Evolutionary conservation across 2,329 filamentous ascomycete species (phyloP), one percentile per base, ranked within the genome.

Genomic region (Diaporthe velutina): DNA sequence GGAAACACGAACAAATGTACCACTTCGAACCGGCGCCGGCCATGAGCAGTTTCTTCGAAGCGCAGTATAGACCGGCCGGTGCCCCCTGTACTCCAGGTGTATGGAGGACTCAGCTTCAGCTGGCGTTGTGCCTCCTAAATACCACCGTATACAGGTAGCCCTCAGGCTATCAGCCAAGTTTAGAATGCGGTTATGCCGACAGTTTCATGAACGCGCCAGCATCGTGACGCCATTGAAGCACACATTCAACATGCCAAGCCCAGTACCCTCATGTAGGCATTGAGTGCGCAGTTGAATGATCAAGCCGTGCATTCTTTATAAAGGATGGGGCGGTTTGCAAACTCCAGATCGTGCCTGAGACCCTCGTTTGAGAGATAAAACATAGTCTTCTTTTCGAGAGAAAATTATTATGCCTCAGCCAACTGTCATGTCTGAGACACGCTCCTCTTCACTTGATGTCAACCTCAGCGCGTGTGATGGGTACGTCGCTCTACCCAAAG

Each of bases 371-470:
- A 15, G 28, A n/a, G 25, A 10, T 25, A 28, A 35, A 17, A 25
- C 22, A 35, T 7, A 35, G 42, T 2, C 38, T 13, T 48, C 22
- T n/a, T 7, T 48, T 9, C 19, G 13, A 50, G 13, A 67, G 25
- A n/a, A 10, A 25, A n/a, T 38, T 8, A 12, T 19, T 13, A 13
- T 28, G 50, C 33, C 19, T 67, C 30, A 25, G 13, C 13, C 45
- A 12, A 19, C 45, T 30, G 45, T 30, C 15, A 73, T 73, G 71
- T 58, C 71, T 4, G 54, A 45, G 10, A 42, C 52, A 40, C 71
- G 58, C n/a, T 58, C 71, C 52, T 73, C 71, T 13, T 73, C 71
- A 6, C 30, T 70, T 9, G 61, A 73, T 7, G 61, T 73, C 71
- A 73, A 58, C 40, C 40, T 73, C 28, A 68, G 61, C 17, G 10